Conservation (phyloP, 2,329 filamentous ascomycete genomes). For the Onygenales sp. region DNA sequence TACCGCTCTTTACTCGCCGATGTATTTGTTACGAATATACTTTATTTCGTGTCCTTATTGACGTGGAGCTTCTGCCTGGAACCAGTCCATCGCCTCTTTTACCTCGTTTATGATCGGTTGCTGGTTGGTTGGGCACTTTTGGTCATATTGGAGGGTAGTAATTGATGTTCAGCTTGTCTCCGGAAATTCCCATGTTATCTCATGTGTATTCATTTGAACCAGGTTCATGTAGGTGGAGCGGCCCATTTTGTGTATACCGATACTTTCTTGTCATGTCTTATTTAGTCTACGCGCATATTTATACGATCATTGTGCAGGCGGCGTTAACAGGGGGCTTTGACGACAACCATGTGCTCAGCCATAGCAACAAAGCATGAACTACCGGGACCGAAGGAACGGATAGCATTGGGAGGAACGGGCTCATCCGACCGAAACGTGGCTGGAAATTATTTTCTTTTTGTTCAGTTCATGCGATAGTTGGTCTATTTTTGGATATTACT, state of each 20-base stretch:
- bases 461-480: background rate
- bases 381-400: constrained; percentile 10
- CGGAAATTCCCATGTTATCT: background rate
- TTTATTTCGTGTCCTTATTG: background rate
- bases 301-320: constrained; percentile 2
- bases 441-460: constrained; percentile 4
- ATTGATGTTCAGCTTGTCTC: background rate
- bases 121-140: background rate
- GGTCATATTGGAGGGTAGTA: background rate
- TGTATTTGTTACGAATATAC: background rate
- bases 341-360: background rate
- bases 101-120: too few relatives aligned
- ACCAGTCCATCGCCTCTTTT: background rate
- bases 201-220: background rate
- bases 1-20: background rate
- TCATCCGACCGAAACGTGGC: constrained; percentile 1
- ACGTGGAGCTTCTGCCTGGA: background rate
- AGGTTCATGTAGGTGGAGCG: background rate
- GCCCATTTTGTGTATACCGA: background rate
- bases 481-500: constrained; percentile 3
- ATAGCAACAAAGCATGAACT: background rate
- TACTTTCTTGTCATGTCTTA: background rate
- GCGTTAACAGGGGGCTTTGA: background rate
- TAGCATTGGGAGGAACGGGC: constrained; percentile 5
- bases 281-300: background rate